Percentiles rank a stretch among this genome's conserved stretches.
These are phyloP conservation scores for Sungouiozyma ichnusensis DNA, from an alignment of 805 yeast genomes.

Conservation along the genomic window DNA sequence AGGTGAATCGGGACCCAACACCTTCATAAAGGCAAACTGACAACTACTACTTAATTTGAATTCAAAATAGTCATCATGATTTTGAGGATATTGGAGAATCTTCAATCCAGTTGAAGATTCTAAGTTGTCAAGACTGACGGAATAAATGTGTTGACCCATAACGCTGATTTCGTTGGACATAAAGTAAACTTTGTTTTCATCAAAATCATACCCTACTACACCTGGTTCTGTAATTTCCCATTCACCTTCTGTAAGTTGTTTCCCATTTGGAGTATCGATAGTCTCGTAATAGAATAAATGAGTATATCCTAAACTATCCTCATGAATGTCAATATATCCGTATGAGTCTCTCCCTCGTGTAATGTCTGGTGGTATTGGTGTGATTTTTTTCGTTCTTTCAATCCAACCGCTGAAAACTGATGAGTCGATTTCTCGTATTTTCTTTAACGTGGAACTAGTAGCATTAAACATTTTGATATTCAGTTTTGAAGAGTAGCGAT, in stretches of 20 bases:
- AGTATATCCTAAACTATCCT: constrained; percentile 40
- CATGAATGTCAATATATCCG: constrained; percentile 59
- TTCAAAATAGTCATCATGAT: constrained; percentile 28
- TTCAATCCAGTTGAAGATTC: constrained; percentile 6
- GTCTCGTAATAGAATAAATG: constrained; percentile 55
- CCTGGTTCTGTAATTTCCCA: constrained; percentile 45
- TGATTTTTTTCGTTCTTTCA: constrained; percentile 37
- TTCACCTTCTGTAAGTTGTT: constrained; percentile 35
- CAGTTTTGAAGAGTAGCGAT: constrained; percentile 48
- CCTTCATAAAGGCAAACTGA: constrained; percentile 30
- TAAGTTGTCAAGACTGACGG: constrained; percentile 31
- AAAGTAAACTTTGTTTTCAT: constrained; percentile 42
- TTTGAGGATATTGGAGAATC: constrained; percentile 15
- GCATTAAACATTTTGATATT: constrained; percentile 39
- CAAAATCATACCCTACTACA: constrained; percentile 36
- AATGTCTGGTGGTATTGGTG: constrained; percentile 30
- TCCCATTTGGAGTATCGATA: constrained; percentile 32
- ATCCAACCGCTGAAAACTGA: constrained; percentile 46
- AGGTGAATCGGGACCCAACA: constrained; percentile 21
- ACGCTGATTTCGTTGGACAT: constrained; percentile 37
- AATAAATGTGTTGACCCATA: constrained; percentile 50
- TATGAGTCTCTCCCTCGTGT: constrained; percentile 21
- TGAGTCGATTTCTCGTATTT: constrained; percentile 37
- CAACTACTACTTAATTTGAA: constrained; percentile 49
- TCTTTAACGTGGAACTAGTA: constrained; percentile 20